A percentile compares a stretch with the other conserved stretches of the same genome.
Evolutionary conservation across 2,329 filamentous ascomycete species (phyloP).

Genomic region (Fusarium multiceps): DNA sequence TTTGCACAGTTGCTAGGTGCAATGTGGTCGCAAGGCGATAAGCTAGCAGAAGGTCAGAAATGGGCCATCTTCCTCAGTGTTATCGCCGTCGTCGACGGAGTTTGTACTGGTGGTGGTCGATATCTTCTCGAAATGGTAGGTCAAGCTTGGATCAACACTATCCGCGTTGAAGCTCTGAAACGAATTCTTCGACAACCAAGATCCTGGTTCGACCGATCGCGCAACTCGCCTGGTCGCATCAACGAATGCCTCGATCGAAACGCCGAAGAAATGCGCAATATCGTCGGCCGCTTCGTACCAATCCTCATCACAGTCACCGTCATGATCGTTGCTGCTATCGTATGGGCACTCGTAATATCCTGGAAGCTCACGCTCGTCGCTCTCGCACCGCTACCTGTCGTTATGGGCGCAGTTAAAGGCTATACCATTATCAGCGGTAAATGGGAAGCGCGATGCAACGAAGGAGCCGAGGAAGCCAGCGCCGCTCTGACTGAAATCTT

Average conservation of each 20-base stretch:
- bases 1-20: conserved; percentile 78
- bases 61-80: conserved; percentile 79
- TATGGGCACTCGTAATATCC: conserved; percentile 78
- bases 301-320: conserved; percentile 72
- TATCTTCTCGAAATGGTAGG: conserved; percentile 78
- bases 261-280: conserved; percentile 86
- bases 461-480: conserved; percentile 68
- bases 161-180: conserved; percentile 75
- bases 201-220: conserved; percentile 79
- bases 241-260: conserved; percentile 81
- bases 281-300: conserved; percentile 82
- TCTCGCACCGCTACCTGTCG: conserved; percentile 73
- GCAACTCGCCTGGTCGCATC: conserved; percentile 72
- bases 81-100: conserved; percentile 74
- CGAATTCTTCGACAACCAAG: conserved; percentile 80
- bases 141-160: conserved; percentile 79
- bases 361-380: conserved; percentile 87
- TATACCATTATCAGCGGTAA: conserved; percentile 73
- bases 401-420: conserved; percentile 72
- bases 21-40: conserved; percentile 69
- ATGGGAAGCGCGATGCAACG: conserved; percentile 78
- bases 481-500: conserved; percentile 77
- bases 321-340: conserved; percentile 75
- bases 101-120: conserved; percentile 72
- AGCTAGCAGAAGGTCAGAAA: conserved; percentile 62